Evolutionary conservation across 139 green algal genomes (phyloP).

Genomic region (Trebouxia sp.): DNA sequence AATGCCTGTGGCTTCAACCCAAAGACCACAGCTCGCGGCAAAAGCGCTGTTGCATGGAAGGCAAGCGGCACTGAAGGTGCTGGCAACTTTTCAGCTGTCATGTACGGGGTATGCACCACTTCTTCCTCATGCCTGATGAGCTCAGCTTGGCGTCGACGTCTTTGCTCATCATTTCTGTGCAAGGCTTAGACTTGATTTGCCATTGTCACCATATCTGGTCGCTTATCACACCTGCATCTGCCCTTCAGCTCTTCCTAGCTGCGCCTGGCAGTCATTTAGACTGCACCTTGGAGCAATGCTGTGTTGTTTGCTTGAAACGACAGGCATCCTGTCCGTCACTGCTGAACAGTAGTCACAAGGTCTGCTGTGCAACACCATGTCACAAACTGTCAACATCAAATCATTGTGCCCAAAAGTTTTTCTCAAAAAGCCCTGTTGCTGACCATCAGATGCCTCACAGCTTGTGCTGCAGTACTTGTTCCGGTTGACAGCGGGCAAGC

Average conservation of each 20-base stretch:
- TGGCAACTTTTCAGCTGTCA: slow-evolving; percentile 53
- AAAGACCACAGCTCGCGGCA: slow-evolving; percentile 9
- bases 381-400: too few relatives aligned
- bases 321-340: too few relatives aligned
- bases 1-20: slow-evolving; percentile 46
- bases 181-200: too few relatives aligned
- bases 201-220: too few relatives aligned
- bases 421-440: background rate
- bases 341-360: too few relatives aligned
- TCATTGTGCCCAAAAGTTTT: too few relatives aligned
- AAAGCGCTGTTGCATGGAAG: slow-evolving; percentile 3
- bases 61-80: slow-evolving; percentile 20
- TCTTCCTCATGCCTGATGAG: background rate
- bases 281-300: too few relatives aligned
- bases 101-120: slow-evolving; percentile 43
- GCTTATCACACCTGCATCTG: too few relatives aligned
- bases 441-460: background rate
- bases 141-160: background rate
- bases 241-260: too few relatives aligned
- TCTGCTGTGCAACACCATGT: too few relatives aligned
- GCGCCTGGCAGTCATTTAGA: too few relatives aligned
- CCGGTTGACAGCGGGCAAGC: slow-evolving; percentile 33
- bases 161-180: background rate
- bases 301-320: too few relatives aligned
- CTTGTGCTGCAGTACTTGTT: slow-evolving; percentile 52